Conservation (phyloP, 345 rosid genomes). For the Syzygium aqueum region DNA sequence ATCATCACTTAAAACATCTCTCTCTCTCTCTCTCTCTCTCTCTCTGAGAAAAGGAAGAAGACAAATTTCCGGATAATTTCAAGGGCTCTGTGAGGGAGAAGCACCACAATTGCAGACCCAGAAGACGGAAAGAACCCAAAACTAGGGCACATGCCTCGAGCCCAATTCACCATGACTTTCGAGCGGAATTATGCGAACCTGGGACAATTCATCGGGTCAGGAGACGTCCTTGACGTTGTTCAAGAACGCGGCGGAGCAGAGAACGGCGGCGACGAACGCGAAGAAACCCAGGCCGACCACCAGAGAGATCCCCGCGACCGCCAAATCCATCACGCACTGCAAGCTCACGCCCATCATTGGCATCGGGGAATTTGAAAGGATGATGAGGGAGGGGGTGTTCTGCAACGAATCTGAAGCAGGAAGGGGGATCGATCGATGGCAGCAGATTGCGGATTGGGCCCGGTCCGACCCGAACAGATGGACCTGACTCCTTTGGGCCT, state of each 20-base stretch:
- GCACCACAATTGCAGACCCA: not conserved
- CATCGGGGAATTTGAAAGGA: not conserved
- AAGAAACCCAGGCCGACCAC: constrained; percentile 66
- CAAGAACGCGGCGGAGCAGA: constrained; percentile 78
- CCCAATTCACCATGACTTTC: not conserved
- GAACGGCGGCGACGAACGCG: constrained; percentile 52
- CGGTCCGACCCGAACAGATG: not conserved
- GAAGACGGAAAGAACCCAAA: not conserved
- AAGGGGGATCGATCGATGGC: not conserved
- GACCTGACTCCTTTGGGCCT: not conserved
- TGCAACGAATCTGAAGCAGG: not conserved
- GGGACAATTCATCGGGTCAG: not conserved
- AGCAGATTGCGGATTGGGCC: not conserved
- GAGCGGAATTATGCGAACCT: not conserved
- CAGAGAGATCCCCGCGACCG: constrained; percentile 70
- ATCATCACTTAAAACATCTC: not conserved
- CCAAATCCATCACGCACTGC: constrained; percentile 53
- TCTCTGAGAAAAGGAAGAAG: not conserved
- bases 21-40: not conserved
- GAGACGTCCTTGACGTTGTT: constrained; percentile 42
- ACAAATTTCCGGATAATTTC: not conserved
- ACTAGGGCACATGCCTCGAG: not conserved
- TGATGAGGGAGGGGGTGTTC: not conserved
- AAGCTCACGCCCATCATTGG: constrained; percentile 36
- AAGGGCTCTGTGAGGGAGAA: not conserved